Evolutionary conservation across 2,329 filamentous ascomycete species (phyloP).

Genomic region (Microdochium paspali): DNA sequence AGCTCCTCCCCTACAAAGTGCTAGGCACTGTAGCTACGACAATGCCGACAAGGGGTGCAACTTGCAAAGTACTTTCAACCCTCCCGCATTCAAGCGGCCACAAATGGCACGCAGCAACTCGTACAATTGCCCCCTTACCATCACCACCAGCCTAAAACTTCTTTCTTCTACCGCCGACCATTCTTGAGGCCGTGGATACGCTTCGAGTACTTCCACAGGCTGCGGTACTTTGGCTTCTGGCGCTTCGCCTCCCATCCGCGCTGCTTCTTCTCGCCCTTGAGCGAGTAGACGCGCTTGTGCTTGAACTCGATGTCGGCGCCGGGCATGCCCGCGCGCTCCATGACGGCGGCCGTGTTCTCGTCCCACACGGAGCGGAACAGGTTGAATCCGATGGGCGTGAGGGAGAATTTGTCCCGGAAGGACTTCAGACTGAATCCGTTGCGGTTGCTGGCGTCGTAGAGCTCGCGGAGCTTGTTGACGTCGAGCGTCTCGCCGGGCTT

Average conservation of each 20-base stretch:
- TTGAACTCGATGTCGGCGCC: conserved; percentile 80
- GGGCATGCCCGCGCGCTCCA: conserved; percentile 66
- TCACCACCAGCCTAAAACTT: background rate
- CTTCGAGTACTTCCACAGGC: conserved; percentile 57
- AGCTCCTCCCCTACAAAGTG: background rate
- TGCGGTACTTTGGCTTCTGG: conserved; percentile 54
- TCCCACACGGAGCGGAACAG: conserved; percentile 90
- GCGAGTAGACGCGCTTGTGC: conserved; percentile 62
- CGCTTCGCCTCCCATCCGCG: conserved; percentile 59
- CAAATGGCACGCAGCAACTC: background rate
- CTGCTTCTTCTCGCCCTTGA: conserved; percentile 51
- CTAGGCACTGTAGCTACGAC: background rate
- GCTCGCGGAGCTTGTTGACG: conserved; percentile 42
- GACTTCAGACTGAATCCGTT: conserved; percentile 68
- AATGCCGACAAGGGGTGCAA: background rate
- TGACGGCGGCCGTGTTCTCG: conserved; percentile 75
- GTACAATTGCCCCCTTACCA: background rate
- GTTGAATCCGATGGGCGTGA: conserved; percentile 70
- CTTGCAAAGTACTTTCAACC: too few species aligned
- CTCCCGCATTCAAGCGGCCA: too few species aligned
- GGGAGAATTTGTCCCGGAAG: conserved; percentile 59
- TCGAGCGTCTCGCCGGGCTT: conserved; percentile 50
- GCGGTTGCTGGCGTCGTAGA: conserved; percentile 48
- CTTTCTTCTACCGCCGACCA: background rate
- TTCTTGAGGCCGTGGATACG: conserved; percentile 28